Evolutionary conservation across 371 early-diverging fungal species (phyloP).

Genomic region (Mortierella sp.): DNA sequence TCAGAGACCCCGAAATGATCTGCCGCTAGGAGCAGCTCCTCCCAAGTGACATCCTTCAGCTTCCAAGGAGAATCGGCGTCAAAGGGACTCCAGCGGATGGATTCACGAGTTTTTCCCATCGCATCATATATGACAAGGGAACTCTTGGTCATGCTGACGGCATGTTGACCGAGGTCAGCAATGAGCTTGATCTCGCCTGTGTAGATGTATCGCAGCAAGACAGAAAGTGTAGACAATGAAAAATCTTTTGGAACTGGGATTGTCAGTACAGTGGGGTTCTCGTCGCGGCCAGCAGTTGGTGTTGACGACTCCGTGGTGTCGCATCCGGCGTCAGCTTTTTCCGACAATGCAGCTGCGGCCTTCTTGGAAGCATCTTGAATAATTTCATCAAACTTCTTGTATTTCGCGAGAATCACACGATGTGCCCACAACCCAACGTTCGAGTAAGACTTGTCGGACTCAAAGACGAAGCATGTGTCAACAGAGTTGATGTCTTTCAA

Average conservation of each 20-base stretch:
- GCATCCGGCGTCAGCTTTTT: too few relatives aligned
- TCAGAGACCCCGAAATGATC: not conserved
- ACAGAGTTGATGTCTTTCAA: slow-evolving; percentile 17
- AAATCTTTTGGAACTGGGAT: not conserved
- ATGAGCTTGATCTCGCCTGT: slow-evolving; percentile 11
- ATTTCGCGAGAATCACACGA: not conserved
- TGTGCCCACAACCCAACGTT: slow-evolving; percentile 14
- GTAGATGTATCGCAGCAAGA: slow-evolving; percentile 19
- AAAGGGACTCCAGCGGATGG: not conserved
- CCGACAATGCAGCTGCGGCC: too few relatives aligned
- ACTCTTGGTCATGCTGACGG: not conserved
- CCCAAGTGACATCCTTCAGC: slow-evolving; percentile 6
- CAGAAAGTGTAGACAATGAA: slow-evolving; percentile 8
- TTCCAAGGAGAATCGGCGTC: not conserved
- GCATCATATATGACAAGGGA: not conserved
- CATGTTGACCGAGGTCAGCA: slow-evolving; percentile 1
- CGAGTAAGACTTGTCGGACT: not conserved
- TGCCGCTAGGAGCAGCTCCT: slow-evolving; percentile 6
- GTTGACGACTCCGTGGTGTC: not conserved
- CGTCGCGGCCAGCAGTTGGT: not conserved
- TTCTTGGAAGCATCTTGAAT: not conserved
- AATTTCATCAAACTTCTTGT: not conserved
- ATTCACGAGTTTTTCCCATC: not conserved
- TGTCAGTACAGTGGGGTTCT: not conserved
- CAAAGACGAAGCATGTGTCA: slow-evolving; percentile 18